A percentile compares a stretch with the other conserved stretches of the same genome.
Evolutionary conservation across 2,329 filamentous ascomycete species (phyloP).

Genomic region (Dothideomycetes sp.): DNA sequence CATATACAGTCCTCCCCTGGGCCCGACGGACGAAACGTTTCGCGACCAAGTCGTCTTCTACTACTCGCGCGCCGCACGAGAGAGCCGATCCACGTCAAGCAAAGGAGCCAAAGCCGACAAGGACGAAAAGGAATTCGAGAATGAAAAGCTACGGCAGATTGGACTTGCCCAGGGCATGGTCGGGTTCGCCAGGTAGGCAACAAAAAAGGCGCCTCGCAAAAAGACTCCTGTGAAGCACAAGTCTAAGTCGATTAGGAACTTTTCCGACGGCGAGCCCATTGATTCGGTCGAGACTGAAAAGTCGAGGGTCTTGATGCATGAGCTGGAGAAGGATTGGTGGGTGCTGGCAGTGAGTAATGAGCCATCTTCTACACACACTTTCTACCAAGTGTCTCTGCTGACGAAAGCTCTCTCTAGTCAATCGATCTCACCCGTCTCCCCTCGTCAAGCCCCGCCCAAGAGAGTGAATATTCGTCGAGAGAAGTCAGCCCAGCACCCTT

Average conservation of each 20-base stretch:
- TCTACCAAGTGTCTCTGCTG: too few relatives aligned
- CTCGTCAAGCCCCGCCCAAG: conserved; percentile 24
- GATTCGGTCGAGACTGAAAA: conserved; percentile 89
- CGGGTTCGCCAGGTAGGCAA: conserved; percentile 62
- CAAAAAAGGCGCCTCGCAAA: conserved; percentile 3
- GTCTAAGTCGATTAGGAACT: too few relatives aligned
- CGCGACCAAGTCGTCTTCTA: conserved; percentile 89
- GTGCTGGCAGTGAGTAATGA: conserved; percentile 64
- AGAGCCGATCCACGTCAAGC: conserved; percentile 21
- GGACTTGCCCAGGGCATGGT: conserved; percentile 96
- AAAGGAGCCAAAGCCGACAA: conserved; percentile 21
- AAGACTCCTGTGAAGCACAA: too few relatives aligned
- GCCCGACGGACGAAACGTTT: conserved; percentile 61
- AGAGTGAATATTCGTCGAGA: conserved; percentile 69
- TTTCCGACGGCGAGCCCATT: conserved; percentile 66
- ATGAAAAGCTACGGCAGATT: conserved; percentile 84
- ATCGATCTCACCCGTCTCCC: conserved; percentile 73
- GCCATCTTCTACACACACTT: too few relatives aligned
- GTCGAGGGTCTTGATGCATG: conserved; percentile 71
- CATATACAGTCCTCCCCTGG: conserved; percentile 86
- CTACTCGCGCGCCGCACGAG: conserved; percentile 45
- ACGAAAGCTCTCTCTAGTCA: too few relatives aligned
- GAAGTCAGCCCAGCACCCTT: conserved; percentile 79
- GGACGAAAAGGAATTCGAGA: conserved; percentile 43
- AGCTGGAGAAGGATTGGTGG: conserved; percentile 93